Percentiles rank a stretch among this genome's conserved stretches.
Evolutionary conservation across 371 early-diverging fungal genomes (phyloP).

Genomic region (Saksenaea oblongispora): DNA sequence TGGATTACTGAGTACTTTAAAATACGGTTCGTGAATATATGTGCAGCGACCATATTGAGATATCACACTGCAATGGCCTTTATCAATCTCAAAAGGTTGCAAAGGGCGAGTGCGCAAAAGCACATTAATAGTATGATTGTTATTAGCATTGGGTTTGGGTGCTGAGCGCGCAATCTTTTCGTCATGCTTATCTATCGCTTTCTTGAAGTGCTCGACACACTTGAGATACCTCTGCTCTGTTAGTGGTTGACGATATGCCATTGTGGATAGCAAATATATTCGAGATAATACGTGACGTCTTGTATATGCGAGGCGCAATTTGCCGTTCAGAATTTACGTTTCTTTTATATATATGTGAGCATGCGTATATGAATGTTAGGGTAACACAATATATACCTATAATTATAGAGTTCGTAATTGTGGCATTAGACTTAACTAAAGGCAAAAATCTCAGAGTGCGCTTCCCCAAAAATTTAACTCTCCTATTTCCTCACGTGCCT

Average conservation of each 20-base stretch:
- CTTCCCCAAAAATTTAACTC: too few relatives aligned
- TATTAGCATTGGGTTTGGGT: neutral
- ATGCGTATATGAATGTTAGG: neutral
- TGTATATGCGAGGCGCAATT: neutral
- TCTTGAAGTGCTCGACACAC: neutral
- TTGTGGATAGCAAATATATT: neutral
- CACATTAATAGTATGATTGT: neutral
- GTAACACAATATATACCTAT: neutral
- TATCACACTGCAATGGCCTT: neutral
- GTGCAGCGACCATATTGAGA: neutral
- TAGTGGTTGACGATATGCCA: neutral
- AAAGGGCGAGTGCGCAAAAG: constrained; percentile 1
- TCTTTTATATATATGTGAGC: neutral
- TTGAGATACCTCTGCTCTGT: neutral
- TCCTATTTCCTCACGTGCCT: too few relatives aligned
- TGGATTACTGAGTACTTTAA: constrained; percentile 4
- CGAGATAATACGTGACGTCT: neutral
- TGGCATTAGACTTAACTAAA: neutral
- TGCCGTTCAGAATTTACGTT: neutral
- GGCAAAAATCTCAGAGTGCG: too few relatives aligned
- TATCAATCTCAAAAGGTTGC: constrained; percentile 2
- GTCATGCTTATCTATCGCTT: constrained; percentile 1
- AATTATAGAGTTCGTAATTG: neutral
- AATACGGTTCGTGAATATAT: constrained; percentile 1
- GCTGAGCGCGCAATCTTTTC: constrained; percentile 1